A percentile compares a stretch with the other conserved stretches of the same genome.
phyloP scores from a whole-genome alignment of 2,329 filamentous ascomycete genomes.

The Pseudocercospora musae region DNA sequence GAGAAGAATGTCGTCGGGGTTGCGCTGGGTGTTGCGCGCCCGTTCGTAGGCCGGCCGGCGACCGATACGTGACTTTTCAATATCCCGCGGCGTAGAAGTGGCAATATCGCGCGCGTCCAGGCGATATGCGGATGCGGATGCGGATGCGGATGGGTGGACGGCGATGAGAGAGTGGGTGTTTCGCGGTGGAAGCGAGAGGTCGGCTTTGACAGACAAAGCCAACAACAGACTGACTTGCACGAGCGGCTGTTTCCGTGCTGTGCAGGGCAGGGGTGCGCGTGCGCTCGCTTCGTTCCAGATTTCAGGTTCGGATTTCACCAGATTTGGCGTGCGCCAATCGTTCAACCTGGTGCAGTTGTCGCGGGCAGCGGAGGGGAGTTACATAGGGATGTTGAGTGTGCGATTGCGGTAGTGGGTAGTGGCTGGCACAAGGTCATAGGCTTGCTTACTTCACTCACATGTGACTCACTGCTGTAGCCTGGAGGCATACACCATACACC shows the following conservation, averaged over 20 bases:
- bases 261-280: neutral
- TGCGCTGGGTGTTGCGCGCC: conserved; percentile 19
- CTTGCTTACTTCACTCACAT: neutral
- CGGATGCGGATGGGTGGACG: too few species aligned
- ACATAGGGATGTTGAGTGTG: neutral
- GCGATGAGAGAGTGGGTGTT: conserved; percentile 19
- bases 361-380: neutral
- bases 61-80: conserved; percentile 20
- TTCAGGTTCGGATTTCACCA: neutral
- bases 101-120: conserved; percentile 31
- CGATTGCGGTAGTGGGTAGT: neutral
- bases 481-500: conserved; percentile 6
- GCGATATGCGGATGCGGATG: conserved; percentile 32
- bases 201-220: too few species aligned
- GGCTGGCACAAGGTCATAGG: neutral
- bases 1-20: conserved; percentile 13
- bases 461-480: conserved; percentile 15
- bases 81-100: conserved; percentile 19
- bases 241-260: neutral
- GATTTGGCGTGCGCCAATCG: neutral
- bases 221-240: too few species aligned
- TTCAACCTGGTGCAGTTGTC: conserved; percentile 1
- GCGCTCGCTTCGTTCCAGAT: neutral
- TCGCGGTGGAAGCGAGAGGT: neutral
- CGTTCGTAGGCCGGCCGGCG: conserved; percentile 31